Base-by-base conservation (phyloP, 2,329 filamentous ascomycete species). In the Botrytis paeoniae region DNA sequence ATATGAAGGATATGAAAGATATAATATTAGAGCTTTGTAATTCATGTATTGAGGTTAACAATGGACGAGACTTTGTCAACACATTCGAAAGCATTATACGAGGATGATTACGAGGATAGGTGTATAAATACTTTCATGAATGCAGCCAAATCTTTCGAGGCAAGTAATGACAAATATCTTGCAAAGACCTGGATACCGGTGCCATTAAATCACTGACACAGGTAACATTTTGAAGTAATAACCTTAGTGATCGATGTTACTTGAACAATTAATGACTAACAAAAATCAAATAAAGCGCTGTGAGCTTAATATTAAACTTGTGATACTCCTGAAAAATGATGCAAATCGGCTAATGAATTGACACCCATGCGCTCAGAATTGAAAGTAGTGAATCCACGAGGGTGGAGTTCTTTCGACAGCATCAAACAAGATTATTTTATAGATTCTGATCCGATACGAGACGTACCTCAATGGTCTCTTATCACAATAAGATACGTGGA, bases 61-160 rank as follows among this genome's bases (percentile, higher is more conserved):
- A 35, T 45, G 2, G 25, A 18, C n/a, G 18, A 63, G 62, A 45
- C 18, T 64, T 64, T 64, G 14, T 32, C 0, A 35, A 22, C 16
- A 32, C n/a, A 32, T 22, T 14, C 0, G 32, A 29, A 43, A 2
- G 4, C 1, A 41, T 4, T 63, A 20, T 32, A 0, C 8, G 4
- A 22, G 10, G 32, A 2, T 63, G 14, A 63, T 12, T 43, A 2
- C 9, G 7, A n/a, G 1, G 12, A 63, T 7, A 63, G 0, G 6
- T 29, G 3, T 2, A 29, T 63, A 4, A 4, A 20, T 29, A 29
- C 6, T 1, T 20, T 37, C 0, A 16, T 25, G 32, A 60, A 1
- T 12, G 20, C 7, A 1, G 4, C 18, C 5, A 18, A 18, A 2
- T 18, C 14, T 61, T 0, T 12, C 22, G 5, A n/a, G 10, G 12